Percentiles rank a stretch among this genome's conserved stretches.
phyloP scores from a whole-genome alignment of 805 yeast species.

The Saccharomyces eubayanus region DNA sequence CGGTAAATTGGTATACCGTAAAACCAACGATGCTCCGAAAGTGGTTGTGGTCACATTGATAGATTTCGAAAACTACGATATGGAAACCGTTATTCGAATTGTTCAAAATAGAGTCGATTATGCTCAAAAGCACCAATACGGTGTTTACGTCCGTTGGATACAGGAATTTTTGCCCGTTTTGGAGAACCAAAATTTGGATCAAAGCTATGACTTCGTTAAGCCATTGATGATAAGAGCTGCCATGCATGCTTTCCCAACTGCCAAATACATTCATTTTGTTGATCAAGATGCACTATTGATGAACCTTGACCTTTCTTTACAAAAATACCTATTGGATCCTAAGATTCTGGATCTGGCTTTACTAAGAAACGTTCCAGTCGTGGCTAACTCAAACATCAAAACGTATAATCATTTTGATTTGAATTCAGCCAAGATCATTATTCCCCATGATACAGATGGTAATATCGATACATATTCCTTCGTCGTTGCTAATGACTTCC shows the following conservation, averaged over 20 bases:
- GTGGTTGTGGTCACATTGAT: conserved; percentile 70
- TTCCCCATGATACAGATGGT: conserved; percentile 55
- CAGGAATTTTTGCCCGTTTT: conserved; percentile 71
- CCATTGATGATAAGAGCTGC: conserved; percentile 59
- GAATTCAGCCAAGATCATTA: conserved; percentile 46
- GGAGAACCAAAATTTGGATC: conserved; percentile 35
- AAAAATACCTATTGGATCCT: conserved; percentile 50
- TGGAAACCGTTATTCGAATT: conserved; percentile 52
- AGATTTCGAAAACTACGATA: conserved; percentile 60
- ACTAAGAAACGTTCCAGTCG: conserved; percentile 62
- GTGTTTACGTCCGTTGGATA: conserved; percentile 73
- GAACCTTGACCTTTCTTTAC: conserved; percentile 56
- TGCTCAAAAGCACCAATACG: conserved; percentile 73
- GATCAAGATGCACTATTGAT: conserved; percentile 73
- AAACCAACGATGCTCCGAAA: conserved; percentile 40
- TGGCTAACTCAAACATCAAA: conserved; percentile 30
- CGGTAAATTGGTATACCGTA: conserved; percentile 44
- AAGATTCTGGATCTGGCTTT: conserved; percentile 55
- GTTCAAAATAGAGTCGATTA: conserved; percentile 85
- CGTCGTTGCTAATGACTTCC: conserved; percentile 55
- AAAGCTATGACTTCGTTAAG: conserved; percentile 20
- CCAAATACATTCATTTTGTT: conserved; percentile 85
- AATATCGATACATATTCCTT: conserved; percentile 65
- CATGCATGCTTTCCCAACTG: conserved; percentile 84
- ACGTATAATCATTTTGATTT: conserved; percentile 58